These are phyloP conservation scores for Cercospora sesami DNA, from an alignment of 2,329 filamentous ascomycete species.

Conservation along the genomic window DNA sequence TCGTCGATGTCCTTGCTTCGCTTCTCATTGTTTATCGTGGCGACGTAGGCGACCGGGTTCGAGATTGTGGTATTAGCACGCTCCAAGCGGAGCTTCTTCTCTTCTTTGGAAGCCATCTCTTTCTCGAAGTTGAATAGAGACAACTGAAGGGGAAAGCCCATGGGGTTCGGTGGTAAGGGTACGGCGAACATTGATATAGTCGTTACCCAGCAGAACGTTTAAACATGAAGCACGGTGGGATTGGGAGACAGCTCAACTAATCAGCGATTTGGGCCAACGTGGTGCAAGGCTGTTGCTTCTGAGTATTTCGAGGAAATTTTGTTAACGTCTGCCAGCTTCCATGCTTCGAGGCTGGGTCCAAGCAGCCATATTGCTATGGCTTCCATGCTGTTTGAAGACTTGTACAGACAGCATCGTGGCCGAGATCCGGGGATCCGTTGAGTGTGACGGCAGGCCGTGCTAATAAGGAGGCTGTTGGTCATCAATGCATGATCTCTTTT, in stretches of 20 bases:
- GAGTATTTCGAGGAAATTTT: neutral
- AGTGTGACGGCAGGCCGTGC: neutral
- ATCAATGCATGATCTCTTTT: constrained; percentile 5
- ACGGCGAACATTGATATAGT: constrained; percentile 7
- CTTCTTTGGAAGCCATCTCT: constrained; percentile 1
- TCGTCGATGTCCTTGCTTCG: constrained; percentile 18
- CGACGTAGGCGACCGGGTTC: neutral
- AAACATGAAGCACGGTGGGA: neutral
- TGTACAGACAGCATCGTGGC: neutral
- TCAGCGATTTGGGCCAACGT: neutral
- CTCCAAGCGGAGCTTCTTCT: constrained; percentile 8
- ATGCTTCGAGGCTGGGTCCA: neutral
- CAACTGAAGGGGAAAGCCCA: constrained; percentile 7
- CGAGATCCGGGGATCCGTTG: neutral
- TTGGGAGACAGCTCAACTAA: neutral
- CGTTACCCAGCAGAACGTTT: neutral
- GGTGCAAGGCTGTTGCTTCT: neutral
- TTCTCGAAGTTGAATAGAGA: constrained; percentile 8
- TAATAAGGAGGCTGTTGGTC: neutral
- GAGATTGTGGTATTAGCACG: neutral
- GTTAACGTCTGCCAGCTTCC: neutral
- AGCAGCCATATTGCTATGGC: neutral
- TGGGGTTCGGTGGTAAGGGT: constrained; percentile 1
- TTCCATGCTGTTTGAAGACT: neutral
- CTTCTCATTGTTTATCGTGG: constrained; percentile 3